Base-by-base conservation (phyloP, 2,329 filamentous ascomycete species). In the Beauveria varroae region DNA sequence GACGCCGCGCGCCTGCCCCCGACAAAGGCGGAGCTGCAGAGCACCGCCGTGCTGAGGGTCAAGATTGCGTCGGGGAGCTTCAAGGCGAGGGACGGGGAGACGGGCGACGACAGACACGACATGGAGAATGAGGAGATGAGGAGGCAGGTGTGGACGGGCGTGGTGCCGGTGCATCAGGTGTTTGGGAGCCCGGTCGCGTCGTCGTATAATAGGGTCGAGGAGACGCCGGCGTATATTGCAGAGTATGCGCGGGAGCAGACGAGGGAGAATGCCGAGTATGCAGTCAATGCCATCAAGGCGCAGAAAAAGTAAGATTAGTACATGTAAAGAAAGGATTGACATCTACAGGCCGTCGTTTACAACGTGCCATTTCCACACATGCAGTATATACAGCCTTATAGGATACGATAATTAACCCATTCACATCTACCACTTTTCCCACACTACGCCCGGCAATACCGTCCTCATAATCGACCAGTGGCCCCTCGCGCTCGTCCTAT, bases 401-500 rank as follows among this genome's bases (percentile, higher is more conserved):
- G 2, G 8, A 24, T 5, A 7, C 3, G 18, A 10, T 9, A 34
- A 1, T 3, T 34, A 1, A 2, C 12, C 6, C 3, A 10, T 40
- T 16, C 4, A 18, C 50, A 54, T n/a, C 55, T 74, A 96, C 91
- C 91, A 98, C 68, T 85, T 83, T 76, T 96, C 89, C 95, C 95
- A 99, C 28, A 98, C 84, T 14, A 77, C 76, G 61, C 79, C 79
- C 1, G 93, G 92, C 64, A 98, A 67, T 3, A 97, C 92, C 1
- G 78, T 84, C 69, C 95, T 85, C 92, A 99, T 99, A 52, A 99
- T 88, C 49, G 77, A 78, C 95, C 95, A 99, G 76, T 99, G 95
- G 10, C 89, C 89, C 57, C 89, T 71, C 0, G 93, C 93, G 68
- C 89, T 91, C 69, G 84, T 79, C 68, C 86, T 81, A 71, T 96